A percentile compares a stretch with the other conserved stretches of the same genome.
phyloP scores from a whole-genome alignment of 2,329 filamentous ascomycete species.

The Pestalotiopsis sp. region DNA sequence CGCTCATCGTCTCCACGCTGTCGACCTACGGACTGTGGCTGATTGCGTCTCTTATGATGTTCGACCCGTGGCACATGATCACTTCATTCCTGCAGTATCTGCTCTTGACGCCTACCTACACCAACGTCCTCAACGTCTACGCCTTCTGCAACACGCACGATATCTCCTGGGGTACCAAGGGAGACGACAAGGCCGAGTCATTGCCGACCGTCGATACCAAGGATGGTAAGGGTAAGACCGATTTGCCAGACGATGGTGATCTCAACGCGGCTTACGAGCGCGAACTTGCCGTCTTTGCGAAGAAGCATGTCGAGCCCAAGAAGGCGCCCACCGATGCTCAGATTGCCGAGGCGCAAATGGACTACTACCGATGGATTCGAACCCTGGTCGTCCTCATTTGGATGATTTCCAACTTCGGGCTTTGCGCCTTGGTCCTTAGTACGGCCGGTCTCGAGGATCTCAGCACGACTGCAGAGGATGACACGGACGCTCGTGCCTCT shows the following conservation, averaged over 20 bases:
- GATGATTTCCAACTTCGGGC: slow-evolving; percentile 95
- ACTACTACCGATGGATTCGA: slow-evolving; percentile 97
- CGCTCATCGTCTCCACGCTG: slow-evolving; percentile 86
- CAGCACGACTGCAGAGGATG: slow-evolving; percentile 45
- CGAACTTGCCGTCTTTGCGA: slow-evolving; percentile 74
- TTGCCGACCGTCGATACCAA: slow-evolving; percentile 87
- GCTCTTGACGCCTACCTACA: slow-evolving; percentile 91
- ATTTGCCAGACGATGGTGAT: slow-evolving; percentile 92
- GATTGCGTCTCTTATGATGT: slow-evolving; percentile 87
- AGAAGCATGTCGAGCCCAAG: slow-evolving; percentile 75
- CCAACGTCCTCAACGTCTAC: slow-evolving; percentile 98
- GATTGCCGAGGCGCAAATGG: slow-evolving; percentile 83
- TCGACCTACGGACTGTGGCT: slow-evolving; percentile 95
- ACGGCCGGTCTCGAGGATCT: slow-evolving; percentile 79
- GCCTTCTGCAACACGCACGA: slow-evolving; percentile 99
- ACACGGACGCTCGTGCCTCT: slow-evolving; percentile 61
- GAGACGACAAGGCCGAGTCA: slow-evolving; percentile 93
- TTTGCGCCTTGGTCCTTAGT: slow-evolving; percentile 84
- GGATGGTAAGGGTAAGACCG: slow-evolving; percentile 87
- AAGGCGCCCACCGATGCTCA: slow-evolving; percentile 57
- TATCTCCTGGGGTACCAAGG: slow-evolving; percentile 97
- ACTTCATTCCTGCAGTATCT: slow-evolving; percentile 96
- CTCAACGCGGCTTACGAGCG: slow-evolving; percentile 93
- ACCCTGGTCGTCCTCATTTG: slow-evolving; percentile 89
- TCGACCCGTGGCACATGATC: slow-evolving; percentile 99